Conservation (phyloP, 164 flowering plant species). For the Nymphaea colorata region DNA sequence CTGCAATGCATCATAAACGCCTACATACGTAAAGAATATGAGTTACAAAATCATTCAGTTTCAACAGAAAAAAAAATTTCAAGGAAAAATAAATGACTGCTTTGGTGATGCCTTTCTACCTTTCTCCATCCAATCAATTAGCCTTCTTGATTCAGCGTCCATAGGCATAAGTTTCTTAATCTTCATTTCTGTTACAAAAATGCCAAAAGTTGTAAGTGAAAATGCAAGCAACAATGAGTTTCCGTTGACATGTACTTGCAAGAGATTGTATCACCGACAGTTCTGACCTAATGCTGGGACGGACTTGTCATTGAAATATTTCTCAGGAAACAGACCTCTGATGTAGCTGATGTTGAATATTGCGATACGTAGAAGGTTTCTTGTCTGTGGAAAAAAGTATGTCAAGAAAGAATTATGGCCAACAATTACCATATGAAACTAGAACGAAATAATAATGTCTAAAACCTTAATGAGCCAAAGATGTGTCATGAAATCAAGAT, state of each 20-base stretch:
- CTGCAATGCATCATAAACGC: slow-evolving; percentile 89
- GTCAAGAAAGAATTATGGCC: background rate
- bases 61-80: background rate
- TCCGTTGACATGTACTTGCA: background rate
- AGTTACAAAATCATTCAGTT: too few species aligned
- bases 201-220: background rate
- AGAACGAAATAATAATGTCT: background rate
- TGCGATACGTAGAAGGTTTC: slow-evolving; percentile 87
- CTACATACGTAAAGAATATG: slow-evolving; percentile 18
- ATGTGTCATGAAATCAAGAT: background rate
- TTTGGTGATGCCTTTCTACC: slow-evolving; percentile 18
- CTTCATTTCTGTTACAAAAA: slow-evolving; percentile 59
- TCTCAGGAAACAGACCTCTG: slow-evolving; percentile 91
- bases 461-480: background rate
- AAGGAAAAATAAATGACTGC: background rate
- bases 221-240: background rate
- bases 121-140: slow-evolving; percentile 98
- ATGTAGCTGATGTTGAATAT: slow-evolving; percentile 94
- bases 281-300: slow-evolving; percentile 82
- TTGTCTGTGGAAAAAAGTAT: slow-evolving; percentile 36
- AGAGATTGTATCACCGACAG: background rate
- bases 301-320: slow-evolving; percentile 82
- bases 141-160: slow-evolving; percentile 88
- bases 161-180: slow-evolving; percentile 92
- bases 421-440: background rate